Base-by-base conservation (phyloP, 495 filamentous ascomycete species). In the Talaromyces stipitatus region DNA sequence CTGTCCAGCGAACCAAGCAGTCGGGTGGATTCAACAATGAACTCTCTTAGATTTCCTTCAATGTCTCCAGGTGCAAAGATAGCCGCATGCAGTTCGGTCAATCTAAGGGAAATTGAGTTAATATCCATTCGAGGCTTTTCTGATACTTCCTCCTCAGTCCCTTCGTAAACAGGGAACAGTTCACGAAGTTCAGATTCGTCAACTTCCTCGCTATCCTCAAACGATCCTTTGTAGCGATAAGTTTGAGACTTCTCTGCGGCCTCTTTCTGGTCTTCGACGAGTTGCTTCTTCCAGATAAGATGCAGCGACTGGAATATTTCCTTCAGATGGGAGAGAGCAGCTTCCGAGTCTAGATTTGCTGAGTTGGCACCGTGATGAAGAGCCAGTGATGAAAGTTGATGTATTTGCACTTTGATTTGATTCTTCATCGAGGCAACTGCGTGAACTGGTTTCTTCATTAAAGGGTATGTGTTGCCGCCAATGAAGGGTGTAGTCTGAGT, bases 91-190 rank as follows among this genome's bases (percentile, higher is more conserved):
- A 82, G 67, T 29, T 75, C 60, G 11, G 84, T 73, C 30, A 87
- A 66, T 10, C 72, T 67, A 33, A 76, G 62, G 29, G 82, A 75
- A 29, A 81, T 74, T 16, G 64, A 61, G 41, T 72, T 74, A 20
- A 78, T 74, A 47, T 78, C 71, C 59, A 67, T 58, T 41, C 38
- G 67, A 50, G 48, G 56, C 50, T 53, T 62, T 18, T 61, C 57
- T 18, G 71, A 64, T 27, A 62, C 59, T 24, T 70, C 51, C 43
- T 74, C 60, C 5, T 70, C 70, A 2, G 69, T 60, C 7, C 74
- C 76, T 16, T 89, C 85, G 57, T 85, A 94, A 14, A 79, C 82
- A 5, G 92, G 92, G 70, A 98, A 97, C 32, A 97, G 75, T 55
- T 84, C 76, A 20, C 85, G 72, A 32, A 96, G 82, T 43, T 91